Base-by-base conservation (phyloP, 805 yeast species). In the Myxozyma sirexii region DNA sequence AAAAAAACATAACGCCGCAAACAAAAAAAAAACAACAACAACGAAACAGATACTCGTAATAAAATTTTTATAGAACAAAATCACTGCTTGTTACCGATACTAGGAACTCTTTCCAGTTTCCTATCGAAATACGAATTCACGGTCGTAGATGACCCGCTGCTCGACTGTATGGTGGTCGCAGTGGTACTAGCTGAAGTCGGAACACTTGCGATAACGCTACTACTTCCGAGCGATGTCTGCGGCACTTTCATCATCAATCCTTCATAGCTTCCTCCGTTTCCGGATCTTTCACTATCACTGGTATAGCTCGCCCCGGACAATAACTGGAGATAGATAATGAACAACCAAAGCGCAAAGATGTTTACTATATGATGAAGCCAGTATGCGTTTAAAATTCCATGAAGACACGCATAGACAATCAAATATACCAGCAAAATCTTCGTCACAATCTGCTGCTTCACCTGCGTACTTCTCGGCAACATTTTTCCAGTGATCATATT, bases 331-430 rank as follows among this genome's bases (percentile, higher is more conserved):
- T 65, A 64, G 8, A 65, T 37, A 1, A 66, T 38, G 31, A 63
- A 53, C 46, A 66, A 50, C 69, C 69, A 66, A 13, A 51, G 35
- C n/a, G 67, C 54, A 54, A 86, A 74, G 17, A 86, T 71, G 71
- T 90, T 90, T 57, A 88, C 80, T 50, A 90, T 72, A 70, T 88
- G 88, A 67, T 91, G 96, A 49, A 91, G 75, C 88, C 92, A 89
- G 72, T 82, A 92, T 15, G 93, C 79, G 68, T 90, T 88, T 68
- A 92, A 81, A 4, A 87, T 78, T 1, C 97, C 97, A 72, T 85
- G 90, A 12, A 90, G 69, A 57, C 88, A 72, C 45, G 87, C 75
- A 72, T 88, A 90, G 42, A 82, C 70, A 0, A 83, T 78, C 63
- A 84, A 76, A 71, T 87, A 88, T 0, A 70, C 69, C 47, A 86